Conservation (phyloP, 345 rosid species). For the Euclidium syriacum region DNA sequence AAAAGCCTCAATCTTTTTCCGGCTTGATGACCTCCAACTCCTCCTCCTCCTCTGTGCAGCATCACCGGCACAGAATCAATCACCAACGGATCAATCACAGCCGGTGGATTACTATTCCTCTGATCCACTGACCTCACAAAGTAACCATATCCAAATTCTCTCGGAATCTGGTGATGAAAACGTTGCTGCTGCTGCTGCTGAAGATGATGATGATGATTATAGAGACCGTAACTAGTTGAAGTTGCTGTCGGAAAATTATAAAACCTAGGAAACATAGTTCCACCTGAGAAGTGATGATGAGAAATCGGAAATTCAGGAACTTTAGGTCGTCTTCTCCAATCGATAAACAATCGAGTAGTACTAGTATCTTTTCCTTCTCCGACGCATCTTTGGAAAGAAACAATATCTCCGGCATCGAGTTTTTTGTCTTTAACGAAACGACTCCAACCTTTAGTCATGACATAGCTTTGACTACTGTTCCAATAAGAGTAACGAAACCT, state of each 20-base stretch:
- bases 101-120: slow-evolving; percentile 3
- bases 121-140: slow-evolving; percentile 31
- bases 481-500: slow-evolving; percentile 90
- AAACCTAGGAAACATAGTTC: slow-evolving; percentile 53
- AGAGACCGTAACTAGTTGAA: slow-evolving; percentile 23
- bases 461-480: slow-evolving; percentile 97
- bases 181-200: slow-evolving; percentile 32
- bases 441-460: slow-evolving; percentile 98
- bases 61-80: slow-evolving; percentile 33
- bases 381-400: slow-evolving; percentile 73
- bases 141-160: slow-evolving; percentile 29
- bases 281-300: slow-evolving; percentile 33
- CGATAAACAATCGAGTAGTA: slow-evolving; percentile 62
- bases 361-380: slow-evolving; percentile 61
- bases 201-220: no score
- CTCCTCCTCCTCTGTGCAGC: slow-evolving; percentile 23
- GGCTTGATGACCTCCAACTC: slow-evolving; percentile 14
- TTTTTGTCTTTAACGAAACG: slow-evolving; percentile 93
- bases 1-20: slow-evolving; percentile 57
- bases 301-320: slow-evolving; percentile 36
- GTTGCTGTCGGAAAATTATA: slow-evolving; percentile 38
- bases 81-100: slow-evolving; percentile 21
- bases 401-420: slow-evolving; percentile 87
- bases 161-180: slow-evolving; percentile 26
- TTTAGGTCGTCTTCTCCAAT: slow-evolving; percentile 73